Base-by-base conservation (phyloP, 2,329 filamentous ascomycete genomes). In the Tothia fuscella region DNA sequence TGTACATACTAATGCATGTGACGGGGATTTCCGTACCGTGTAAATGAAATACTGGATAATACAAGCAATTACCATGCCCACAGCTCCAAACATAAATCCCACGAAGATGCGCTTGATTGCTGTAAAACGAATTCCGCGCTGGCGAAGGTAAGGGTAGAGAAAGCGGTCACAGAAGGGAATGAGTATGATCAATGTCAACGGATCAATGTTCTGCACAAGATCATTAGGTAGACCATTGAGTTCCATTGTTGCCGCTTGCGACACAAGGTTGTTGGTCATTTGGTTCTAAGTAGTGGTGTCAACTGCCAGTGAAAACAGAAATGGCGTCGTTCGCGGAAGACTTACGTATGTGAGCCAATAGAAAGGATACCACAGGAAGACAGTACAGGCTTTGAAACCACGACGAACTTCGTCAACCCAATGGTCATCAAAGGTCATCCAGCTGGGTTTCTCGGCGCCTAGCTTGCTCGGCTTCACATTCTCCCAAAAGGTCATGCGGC, bases 391-490 rank as follows among this genome's bases (percentile, higher is more conserved):
- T 16, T 37, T 48, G 43, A 53, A 56, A 46, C 80, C 82, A 60
- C 82, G 78, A 40, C 70, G 68, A 37, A 87, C 76, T 55, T 88
- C 80, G 42, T 86, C 81, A 14, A 87, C 82, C 80, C 80, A 88
- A 46, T 76, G 74, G 50, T 88, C 82, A 47, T 87, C 81, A 51
- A 84, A 87, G 0, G 74, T 82, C 77, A 84, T 84, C 81, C 81
- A 85, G 0, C 48, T 40, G 0, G 80, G 80, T 42, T 73, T 74
- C 48, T 68, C 56, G 1, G 59, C 58, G 30, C 63, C 55, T 4
- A 82, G 64, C 28, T 64, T 64, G 50, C 76, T 81, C 3, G 80
- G 80, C 60, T 80, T 81, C 43, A 73, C 71, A 2, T 61, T 53
- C n/a, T 80, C 69, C 75, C 78, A 84, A 59, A 80, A 68, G 12